These are phyloP conservation scores for Leccinum broughii DNA, from an alignment of 768 basidiomycete genomes.

Conservation along the genomic window DNA sequence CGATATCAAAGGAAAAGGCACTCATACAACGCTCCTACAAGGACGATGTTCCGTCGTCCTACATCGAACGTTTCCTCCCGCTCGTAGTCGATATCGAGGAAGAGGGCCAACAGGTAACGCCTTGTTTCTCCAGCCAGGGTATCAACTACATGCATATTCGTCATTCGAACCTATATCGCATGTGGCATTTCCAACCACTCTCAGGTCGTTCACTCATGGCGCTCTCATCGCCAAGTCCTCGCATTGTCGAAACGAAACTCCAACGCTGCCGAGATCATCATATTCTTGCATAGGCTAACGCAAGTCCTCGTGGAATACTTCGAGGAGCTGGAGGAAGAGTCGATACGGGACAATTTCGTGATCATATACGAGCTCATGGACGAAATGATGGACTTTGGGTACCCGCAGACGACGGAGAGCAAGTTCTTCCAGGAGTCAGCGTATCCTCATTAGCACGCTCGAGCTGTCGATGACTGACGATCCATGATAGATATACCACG, in stretches of 20 bases:
- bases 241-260: constrained; percentile 94
- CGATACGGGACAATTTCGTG: constrained; percentile 98
- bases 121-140: constrained; percentile 93
- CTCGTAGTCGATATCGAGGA: constrained; percentile 95
- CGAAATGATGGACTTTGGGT: constrained; percentile 99
- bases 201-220: neutral
- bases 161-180: constrained; percentile 96
- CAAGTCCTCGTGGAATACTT: constrained; percentile 97
- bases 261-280: constrained; percentile 94
- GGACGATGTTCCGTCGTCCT: constrained; percentile 89
- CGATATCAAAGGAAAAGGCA: constrained; percentile 98
- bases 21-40: constrained; percentile 95
- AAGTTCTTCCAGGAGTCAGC: constrained; percentile 96
- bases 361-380: constrained; percentile 99
- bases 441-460: neutral
- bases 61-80: constrained; percentile 92
- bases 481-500: constrained; percentile 51
- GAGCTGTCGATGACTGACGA: neutral
- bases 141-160: constrained; percentile 99
- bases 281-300: constrained; percentile 91
- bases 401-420: constrained; percentile 98
- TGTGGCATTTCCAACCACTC: constrained; percentile 13
- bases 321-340: constrained; percentile 99
- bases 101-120: constrained; percentile 93
- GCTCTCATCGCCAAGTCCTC: constrained; percentile 59